Evolutionary conservation across 2,329 filamentous ascomycete genomes (phyloP), one percentile per base, ranked within the genome.

Genomic region (Chalaropsis thielavioides): DNA sequence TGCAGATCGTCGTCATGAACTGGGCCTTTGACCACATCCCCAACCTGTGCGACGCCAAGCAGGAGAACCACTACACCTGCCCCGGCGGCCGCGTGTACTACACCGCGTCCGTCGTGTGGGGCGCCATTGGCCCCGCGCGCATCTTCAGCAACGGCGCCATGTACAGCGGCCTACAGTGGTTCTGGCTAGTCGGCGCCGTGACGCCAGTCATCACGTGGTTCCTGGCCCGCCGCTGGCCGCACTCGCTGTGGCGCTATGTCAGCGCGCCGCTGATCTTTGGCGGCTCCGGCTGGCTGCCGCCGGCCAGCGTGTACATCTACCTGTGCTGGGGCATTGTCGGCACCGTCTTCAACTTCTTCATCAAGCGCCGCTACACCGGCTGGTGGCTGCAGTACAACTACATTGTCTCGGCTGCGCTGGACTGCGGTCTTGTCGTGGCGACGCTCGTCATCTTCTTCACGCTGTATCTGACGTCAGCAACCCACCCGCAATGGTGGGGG

Each of bases 321-420:
- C 81, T 88, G 56, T 82, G 82, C 70, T 90, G 87, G 87, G 86
- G 83, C 3, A 72, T 83, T 31, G 82, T 87, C 6, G 87, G 87
- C 8, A 79, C 81, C 60, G 68, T 85, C 43, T 90, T 90, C 76
- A 88, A 89, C 74, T 86, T 81, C 70, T 83, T 79, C 69, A 81
- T 90, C 71, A 82, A 82, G 71, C 79, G 84, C 66, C 79, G 81
- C 68, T 86, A 81, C 74, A 81, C 79, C 3, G 86, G 84, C 41
- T 90, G 87, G 87, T 90, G 87, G 87, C 77, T 87, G 73, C 83
- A 86, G 73, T 90, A 89, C 76, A 90, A 90, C 76, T 90, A 90
- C 72, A 80, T 89, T 71, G 83, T 85, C 0, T 88, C 86, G 22
- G 87, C 87, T 0, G 87, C 84, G 0, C 76, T 90, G 44, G 87